phyloP scores from a whole-genome alignment of 352 stramenopile genomes.

The Phytophthora capsici region DNA sequence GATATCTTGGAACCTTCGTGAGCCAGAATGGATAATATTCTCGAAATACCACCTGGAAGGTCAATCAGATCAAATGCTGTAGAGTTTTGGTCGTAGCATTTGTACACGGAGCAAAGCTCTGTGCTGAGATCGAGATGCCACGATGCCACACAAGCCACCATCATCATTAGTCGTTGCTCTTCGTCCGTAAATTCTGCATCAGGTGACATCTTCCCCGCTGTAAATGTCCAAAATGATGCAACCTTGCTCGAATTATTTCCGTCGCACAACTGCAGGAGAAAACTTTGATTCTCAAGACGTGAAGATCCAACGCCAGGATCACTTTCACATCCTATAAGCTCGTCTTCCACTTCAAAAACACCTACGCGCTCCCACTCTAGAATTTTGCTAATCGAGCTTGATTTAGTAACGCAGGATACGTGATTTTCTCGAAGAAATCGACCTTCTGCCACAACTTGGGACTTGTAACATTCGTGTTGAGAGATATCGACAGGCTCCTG shows the following conservation, averaged over 20 bases:
- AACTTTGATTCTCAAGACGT: conserved; percentile 11
- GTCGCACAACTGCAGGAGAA: conserved; percentile 27
- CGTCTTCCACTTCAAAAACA: conserved; percentile 65
- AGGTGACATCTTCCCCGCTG: conserved; percentile 19
- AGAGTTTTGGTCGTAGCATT: conserved; percentile 12
- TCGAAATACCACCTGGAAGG: conserved; percentile 9
- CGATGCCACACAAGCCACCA: conserved; percentile 10
- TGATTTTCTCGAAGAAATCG: conserved; percentile 7
- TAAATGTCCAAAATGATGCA: conserved; percentile 25
- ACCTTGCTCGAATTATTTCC: background rate
- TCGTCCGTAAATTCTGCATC: conserved; percentile 8
- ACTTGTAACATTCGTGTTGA: conserved; percentile 4
- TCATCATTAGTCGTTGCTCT: conserved; percentile 11
- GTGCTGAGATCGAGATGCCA: conserved; percentile 31
- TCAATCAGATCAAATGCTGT: background rate
- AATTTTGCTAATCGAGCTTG: conserved; percentile 31
- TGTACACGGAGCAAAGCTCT: conserved; percentile 23
- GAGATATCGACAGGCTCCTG: background rate
- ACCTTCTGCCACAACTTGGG: conserved; percentile 25
- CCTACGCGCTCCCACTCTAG: conserved; percentile 49
- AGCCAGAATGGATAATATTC: conserved; percentile 10
- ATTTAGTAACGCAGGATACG: background rate
- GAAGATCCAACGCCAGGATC: too few species aligned
- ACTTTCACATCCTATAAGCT: conserved; percentile 28
- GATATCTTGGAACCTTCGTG: background rate